Evolutionary conservation across 2,329 filamentous ascomycete species (phyloP), one percentile per base, ranked within the genome.

Genomic region (Monosporascus sp.): DNA sequence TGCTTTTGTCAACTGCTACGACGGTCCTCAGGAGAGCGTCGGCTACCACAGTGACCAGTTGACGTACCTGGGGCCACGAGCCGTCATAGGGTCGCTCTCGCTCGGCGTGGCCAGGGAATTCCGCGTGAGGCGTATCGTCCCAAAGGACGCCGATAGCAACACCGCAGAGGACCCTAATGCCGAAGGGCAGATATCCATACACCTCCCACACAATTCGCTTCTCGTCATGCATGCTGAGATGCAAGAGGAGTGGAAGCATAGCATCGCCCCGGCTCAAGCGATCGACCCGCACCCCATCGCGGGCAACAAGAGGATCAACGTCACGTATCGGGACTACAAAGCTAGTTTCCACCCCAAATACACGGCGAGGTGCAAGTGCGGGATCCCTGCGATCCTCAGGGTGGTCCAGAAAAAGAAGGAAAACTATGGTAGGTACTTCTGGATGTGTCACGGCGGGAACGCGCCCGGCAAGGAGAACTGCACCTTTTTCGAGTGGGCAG

Each of bases 171-270:
- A 78, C 14, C 74, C 80, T 2, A 87, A 94, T 58, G 78, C 80
- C 0, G 84, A 89, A 64, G 93, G 92, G 4, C 92, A 96, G 67
- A 93, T 97, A 54, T 85, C 91, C 1, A 94, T 97, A 44, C 91
- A 97, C 62, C 82, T 97, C 0, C 93, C 93, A 0, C 94, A 97
- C 70, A 97, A 97, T 69, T 95, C 90, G 0, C 79, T 97, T 0
- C 78, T 99, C 0, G 78, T 97, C 9, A 97, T 99, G 94, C 92
- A 97, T 65, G 92, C 93, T 1, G 91, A 96, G 67, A 97, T 96
- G 90, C 93, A 97, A 66, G 93, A 97, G 66, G 87, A 89, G 66
- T 97, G 91, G 91, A 97, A 97, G 69, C 94, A 99, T 69, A 82
- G 83, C 60, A 88, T 99, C 44, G 78, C 85, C 0, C 88, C 91